These are phyloP conservation scores for Colletotrichum tropicale DNA, from an alignment of 2,329 filamentous ascomycete genomes.

Conservation along the genomic window DNA sequence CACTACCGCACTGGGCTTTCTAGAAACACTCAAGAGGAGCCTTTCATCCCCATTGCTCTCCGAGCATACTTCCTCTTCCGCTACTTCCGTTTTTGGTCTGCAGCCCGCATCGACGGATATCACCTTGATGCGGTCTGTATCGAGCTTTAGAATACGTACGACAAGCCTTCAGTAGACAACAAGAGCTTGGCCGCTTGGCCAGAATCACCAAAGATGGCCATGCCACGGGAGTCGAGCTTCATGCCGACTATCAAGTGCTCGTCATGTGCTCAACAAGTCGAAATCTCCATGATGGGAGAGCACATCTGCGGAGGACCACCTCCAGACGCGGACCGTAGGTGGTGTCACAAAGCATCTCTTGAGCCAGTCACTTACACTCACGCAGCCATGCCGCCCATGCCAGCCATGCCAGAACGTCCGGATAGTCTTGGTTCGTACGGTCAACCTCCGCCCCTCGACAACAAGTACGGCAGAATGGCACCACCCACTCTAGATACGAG, in stretches of 20 bases:
- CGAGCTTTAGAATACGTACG: not conserved
- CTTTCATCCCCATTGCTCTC: not conserved
- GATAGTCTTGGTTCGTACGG: slow-evolving; percentile 31
- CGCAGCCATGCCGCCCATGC: slow-evolving; percentile 41
- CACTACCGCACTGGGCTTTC: slow-evolving; percentile 1
- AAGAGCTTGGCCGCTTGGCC: not conserved
- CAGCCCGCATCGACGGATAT: not conserved
- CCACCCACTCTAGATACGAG: slow-evolving; percentile 56
- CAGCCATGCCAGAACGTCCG: slow-evolving; percentile 33
- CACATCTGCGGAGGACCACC: slow-evolving; percentile 67
- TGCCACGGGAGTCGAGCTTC: slow-evolving; percentile 68
- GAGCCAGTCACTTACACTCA: slow-evolving; percentile 17
- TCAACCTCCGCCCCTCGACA: slow-evolving; percentile 28
- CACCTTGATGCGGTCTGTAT: slow-evolving; percentile 12
- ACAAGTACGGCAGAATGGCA: slow-evolving; percentile 42
- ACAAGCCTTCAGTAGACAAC: not conserved
- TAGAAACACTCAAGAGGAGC: slow-evolving; percentile 18
- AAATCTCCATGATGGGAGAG: slow-evolving; percentile 86
- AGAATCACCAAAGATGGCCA: slow-evolving; percentile 46
- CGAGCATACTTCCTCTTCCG: not conserved
- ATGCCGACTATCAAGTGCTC: slow-evolving; percentile 90
- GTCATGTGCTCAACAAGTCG: slow-evolving; percentile 76
- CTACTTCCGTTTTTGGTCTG: not conserved
- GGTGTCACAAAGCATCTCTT: not conserved
- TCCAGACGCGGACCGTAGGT: slow-evolving; percentile 50